These are phyloP conservation scores for Candida morakotiae DNA, from an alignment of 805 yeast genomes.

Conservation along the genomic window DNA sequence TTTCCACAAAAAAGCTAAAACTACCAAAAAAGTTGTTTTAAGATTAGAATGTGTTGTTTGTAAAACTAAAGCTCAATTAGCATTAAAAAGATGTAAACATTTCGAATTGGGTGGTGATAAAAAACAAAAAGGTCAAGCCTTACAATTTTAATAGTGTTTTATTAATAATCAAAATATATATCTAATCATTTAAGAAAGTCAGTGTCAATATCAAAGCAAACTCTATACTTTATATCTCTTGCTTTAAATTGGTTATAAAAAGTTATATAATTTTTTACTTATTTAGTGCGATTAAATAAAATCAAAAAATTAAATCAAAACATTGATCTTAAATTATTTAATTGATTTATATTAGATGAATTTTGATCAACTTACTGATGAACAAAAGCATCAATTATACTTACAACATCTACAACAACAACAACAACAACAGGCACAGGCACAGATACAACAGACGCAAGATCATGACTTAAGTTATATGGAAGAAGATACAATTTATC, in stretches of 20 bases:
- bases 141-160: constrained; percentile 74
- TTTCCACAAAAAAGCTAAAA: constrained; percentile 99
- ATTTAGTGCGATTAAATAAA: constrained; percentile 2
- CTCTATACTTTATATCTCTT: no score
- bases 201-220: no score
- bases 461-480: constrained; percentile 27
- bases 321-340: not conserved
- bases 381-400: constrained; percentile 28
- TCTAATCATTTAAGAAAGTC: no score
- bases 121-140: constrained; percentile 99
- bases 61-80: constrained; percentile 97
- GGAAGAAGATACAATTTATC: constrained; percentile 34
- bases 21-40: constrained; percentile 99
- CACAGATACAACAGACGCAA: constrained; percentile 6
- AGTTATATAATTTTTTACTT: no score
- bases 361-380: constrained; percentile 26
- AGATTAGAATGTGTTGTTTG: constrained; percentile 98
- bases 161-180: constrained; percentile 5
- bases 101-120: constrained; percentile 99
- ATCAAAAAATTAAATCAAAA: constrained; percentile 3
- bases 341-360: constrained; percentile 15
- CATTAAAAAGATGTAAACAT: constrained; percentile 99
- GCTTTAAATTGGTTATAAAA: no score
- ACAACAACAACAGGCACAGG: constrained; percentile 8
- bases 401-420: constrained; percentile 20